Base-by-base conservation (phyloP, 768 basidiomycete genomes). In the Naganishia friedmannii region DNA sequence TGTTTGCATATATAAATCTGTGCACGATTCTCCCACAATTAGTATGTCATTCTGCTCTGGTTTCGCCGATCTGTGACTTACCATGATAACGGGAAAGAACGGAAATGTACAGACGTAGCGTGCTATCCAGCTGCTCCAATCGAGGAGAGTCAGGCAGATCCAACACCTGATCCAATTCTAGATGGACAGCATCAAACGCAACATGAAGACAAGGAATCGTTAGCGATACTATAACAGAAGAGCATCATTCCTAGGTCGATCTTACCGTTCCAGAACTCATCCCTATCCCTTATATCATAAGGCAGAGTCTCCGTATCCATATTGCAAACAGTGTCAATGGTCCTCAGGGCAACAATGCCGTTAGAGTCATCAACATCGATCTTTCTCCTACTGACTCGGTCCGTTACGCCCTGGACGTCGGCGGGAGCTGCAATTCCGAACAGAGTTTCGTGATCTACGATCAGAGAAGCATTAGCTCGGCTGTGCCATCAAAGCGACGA, bases 31-130 rank as follows among this genome's bases (percentile, higher is more conserved):
- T 7, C n/a, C 5, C 15, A 31, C 1, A n/a, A 6, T 28, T 8
- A 56, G 13, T 3, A 21, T 23, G 34, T 17, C 15, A 9, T n/a
- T 3, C 28, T 9, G 21, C 3, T 17, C 6, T n/a, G 37, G 54
- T 32, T 45, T 29, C 17, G 8, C 0, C 17, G 42, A 5, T 21
- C n/a, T 69, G 71, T 12, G 68, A n/a, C 88, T 75, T 77, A 89
- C 93, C 90, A 79, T 96, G 94, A 82, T 94, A 93, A 32, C 88
- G 86, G 29, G 91, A 86, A 74, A 91, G 91, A 54, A 96, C 84
- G 2, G 87, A 84, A 68, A 93, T 82, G 79, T 88, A 95, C 72
- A 90, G 86, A 76, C 86, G 84, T 63, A 96, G 79, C 0, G 91
- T 86, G 32, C 88, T 86, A 79, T 98, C 95, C 8, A 98, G 85